Base-by-base conservation (phyloP, 495 filamentous ascomycete species). In the Neurospora cerealis region DNA sequence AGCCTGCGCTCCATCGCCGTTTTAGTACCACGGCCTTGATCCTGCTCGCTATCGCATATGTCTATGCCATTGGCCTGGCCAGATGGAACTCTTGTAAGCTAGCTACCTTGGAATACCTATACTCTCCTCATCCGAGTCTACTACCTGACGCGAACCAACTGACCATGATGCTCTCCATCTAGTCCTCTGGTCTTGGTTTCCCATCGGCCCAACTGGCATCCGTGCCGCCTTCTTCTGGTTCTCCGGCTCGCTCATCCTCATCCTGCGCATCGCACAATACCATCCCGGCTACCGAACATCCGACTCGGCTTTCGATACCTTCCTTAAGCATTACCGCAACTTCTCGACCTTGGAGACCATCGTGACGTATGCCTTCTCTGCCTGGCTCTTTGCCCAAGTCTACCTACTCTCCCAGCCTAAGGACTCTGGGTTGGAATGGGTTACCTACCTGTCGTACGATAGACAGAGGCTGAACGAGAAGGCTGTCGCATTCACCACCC, bases 181-280 rank as follows among this genome's bases (percentile, higher is more conserved):
- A 97, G 94, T 89, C 39, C 78, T 97, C 72, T 97, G 94, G 94
- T 82, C 89, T 78, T 93, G 93, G 92, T 93, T 96, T 77, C 94
- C 95, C 54, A 75, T 97, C 66, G 92, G 94, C 71, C 86, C 83
- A 72, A 89, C 91, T 46, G 93, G 91, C 73, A 79, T 97, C 40
- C 91, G 94, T 73, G 88, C 92, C n/a, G 73, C 93, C 41, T 85
- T 95, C 73, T 91, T 94, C 81, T 88, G 96, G 77, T 84, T 94
- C 69, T 85, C 87, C 42, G 84, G 94, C 71, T 91, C 96, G 80
- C 80, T 84, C 38, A 82, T 90, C 73, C 81, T 91, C 78, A 89
- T 97, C 75, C 87, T 98, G 37, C 93, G 96, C 73, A 93, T 98
- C 75, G 88, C 91, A 48, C 91, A 96, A 77, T 87, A 97, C 80